Conservation (phyloP, 2,329 filamentous ascomycete genomes). For the Epichloe elymi region DNA sequence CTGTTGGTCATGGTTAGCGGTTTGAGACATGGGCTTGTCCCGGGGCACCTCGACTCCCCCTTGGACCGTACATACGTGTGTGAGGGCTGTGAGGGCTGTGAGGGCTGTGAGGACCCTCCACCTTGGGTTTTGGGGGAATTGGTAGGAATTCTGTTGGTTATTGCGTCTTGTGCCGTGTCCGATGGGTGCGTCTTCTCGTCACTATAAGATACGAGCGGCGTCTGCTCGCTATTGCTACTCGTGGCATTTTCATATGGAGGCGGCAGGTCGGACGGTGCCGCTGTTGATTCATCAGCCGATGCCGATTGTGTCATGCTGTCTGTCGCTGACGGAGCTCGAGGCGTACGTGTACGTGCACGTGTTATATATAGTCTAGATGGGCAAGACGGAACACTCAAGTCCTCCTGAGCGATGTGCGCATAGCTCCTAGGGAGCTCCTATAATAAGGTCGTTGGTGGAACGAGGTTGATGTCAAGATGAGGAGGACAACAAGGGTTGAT, state of each 20-base stretch:
- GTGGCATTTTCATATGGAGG: slow-evolving; percentile 1
- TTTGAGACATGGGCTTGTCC: too few species aligned
- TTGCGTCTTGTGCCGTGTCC: neutral
- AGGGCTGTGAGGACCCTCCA: neutral
- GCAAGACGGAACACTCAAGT: too few species aligned
- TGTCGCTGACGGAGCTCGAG: too few species aligned
- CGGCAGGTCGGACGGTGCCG: neutral
- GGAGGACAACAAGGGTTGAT: too few species aligned
- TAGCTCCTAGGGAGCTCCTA: too few species aligned
- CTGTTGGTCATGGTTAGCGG: neutral
- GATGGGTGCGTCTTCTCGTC: neutral
- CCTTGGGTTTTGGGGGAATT: neutral
- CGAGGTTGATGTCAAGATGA: too few species aligned
- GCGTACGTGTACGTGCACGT: too few species aligned
- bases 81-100: neutral
- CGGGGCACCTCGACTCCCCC: too few species aligned
- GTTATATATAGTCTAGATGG: too few species aligned
- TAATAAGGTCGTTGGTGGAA: too few species aligned
- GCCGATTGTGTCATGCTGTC: neutral
- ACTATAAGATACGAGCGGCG: neutral
- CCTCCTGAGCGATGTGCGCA: too few species aligned
- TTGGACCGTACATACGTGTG: too few species aligned
- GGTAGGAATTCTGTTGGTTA: neutral
- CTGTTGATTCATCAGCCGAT: neutral
- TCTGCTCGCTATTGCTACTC: neutral